phyloP scores from a whole-genome alignment of 257 asterid genomes.

The Solanum ahanhuiri region DNA sequence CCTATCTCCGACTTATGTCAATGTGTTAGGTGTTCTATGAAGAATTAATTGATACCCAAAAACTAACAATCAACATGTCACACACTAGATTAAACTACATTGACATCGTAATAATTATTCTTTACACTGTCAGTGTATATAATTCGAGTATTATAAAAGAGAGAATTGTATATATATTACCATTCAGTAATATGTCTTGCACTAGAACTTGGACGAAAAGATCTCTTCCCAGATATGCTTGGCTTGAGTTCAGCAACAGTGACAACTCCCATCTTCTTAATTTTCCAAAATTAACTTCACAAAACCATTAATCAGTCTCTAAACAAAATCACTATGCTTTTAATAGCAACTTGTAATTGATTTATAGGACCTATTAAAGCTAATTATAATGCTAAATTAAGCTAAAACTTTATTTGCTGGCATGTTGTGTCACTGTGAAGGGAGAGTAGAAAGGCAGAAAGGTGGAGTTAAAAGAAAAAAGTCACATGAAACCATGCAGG shows the following conservation, averaged over 20 bases:
- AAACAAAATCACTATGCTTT: not conserved
- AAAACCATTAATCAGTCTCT: not conserved
- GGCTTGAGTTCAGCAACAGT: constrained; percentile 76
- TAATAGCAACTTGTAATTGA: not conserved
- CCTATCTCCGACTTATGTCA: not conserved
- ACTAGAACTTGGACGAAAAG: constrained; percentile 75
- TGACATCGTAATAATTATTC: not conserved
- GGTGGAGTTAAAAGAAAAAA: not conserved
- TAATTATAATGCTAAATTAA: not conserved
- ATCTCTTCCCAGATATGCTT: constrained; percentile 67
- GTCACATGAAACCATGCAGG: constrained; percentile 1
- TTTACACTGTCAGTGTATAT: not conserved
- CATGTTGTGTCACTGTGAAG: not conserved
- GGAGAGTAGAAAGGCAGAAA: not conserved
- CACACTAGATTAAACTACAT: not conserved
- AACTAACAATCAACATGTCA: not conserved
- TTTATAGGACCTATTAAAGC: not conserved
- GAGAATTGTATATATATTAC: constrained; percentile 14
- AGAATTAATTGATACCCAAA: not conserved
- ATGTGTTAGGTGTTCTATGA: not conserved
- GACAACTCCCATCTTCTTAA: constrained; percentile 55
- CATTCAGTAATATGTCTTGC: constrained; percentile 66
- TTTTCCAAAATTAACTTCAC: not conserved
- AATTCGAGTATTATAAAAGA: not conserved
- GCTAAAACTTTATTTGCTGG: not conserved